These are phyloP conservation scores for Chlorella ohadii DNA, from an alignment of 139 green algal species.

Conservation along the genomic window DNA sequence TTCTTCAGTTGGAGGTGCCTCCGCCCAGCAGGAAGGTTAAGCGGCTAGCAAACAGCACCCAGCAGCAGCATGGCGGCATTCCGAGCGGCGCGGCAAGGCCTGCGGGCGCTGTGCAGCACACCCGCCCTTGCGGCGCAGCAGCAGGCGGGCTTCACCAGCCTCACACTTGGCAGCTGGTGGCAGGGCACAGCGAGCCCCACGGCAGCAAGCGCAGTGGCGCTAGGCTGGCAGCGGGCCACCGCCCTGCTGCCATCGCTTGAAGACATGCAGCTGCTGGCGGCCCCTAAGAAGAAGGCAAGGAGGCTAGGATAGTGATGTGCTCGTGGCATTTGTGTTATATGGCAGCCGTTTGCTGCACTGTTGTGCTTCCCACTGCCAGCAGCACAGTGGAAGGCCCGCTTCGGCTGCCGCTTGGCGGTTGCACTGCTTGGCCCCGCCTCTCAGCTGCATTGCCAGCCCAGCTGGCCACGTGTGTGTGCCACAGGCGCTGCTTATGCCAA, in stretches of 20 bases:
- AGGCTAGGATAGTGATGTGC: no score
- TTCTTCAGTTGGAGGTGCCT: no score
- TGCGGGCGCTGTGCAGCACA: background rate
- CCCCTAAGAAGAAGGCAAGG: constrained; percentile 52
- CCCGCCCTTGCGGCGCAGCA: background rate
- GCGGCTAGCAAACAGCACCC: background rate
- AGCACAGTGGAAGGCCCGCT: no score
- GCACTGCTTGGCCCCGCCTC: no score
- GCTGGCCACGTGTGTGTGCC: no score
- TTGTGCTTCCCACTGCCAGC: no score
- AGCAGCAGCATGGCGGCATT: background rate
- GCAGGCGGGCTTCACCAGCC: constrained; percentile 5
- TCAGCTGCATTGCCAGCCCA: no score
- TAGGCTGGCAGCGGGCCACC: constrained; percentile 6
- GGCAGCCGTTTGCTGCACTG: no score
- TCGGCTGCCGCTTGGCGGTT: no score
- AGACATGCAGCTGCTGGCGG: constrained; percentile 35
- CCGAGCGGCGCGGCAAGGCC: background rate
- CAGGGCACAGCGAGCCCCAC: background rate
- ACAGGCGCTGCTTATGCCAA: no score
- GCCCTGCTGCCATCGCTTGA: constrained; percentile 17
- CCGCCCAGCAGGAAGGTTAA: no score
- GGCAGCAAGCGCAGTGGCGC: background rate
- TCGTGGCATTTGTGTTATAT: no score
- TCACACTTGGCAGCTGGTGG: constrained; percentile 29